These are phyloP conservation scores for Aspergillus sparsus DNA, from an alignment of 495 filamentous ascomycete genomes.

Conservation along the genomic window DNA sequence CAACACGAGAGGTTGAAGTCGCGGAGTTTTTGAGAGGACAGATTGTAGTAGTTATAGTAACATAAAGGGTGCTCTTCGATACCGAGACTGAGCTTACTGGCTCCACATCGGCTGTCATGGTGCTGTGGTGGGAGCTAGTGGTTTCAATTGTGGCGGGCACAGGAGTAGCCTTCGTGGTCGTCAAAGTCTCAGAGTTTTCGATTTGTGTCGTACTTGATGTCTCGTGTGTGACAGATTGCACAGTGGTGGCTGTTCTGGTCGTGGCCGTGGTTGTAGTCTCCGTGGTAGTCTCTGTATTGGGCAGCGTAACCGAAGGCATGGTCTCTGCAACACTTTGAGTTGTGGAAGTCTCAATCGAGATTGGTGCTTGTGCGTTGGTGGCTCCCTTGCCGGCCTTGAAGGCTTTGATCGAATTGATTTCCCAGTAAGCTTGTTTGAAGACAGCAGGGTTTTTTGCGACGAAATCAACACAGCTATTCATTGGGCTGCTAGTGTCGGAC, in stretches of 20 bases:
- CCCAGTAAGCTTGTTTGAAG: slow-evolving; percentile 69
- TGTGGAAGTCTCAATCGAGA: neutral
- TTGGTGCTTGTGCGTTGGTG: slow-evolving; percentile 11
- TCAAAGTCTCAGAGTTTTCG: too few species aligned
- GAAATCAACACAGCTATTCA: slow-evolving; percentile 59
- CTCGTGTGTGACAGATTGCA: neutral
- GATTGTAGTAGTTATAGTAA: slow-evolving; percentile 22
- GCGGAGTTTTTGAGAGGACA: slow-evolving; percentile 9
- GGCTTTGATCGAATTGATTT: slow-evolving; percentile 68
- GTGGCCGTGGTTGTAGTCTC: slow-evolving; percentile 6
- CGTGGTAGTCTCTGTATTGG: neutral
- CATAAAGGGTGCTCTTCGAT: slow-evolving; percentile 19
- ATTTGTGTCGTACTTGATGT: neutral
- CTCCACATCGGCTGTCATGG: slow-evolving; percentile 1
- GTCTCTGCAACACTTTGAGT: too few species aligned
- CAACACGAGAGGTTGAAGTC: slow-evolving; percentile 2
- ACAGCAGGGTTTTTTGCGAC: slow-evolving; percentile 63
- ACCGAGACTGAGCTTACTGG: slow-evolving; percentile 5
- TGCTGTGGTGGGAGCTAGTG: neutral
- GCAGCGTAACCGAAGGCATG: neutral
- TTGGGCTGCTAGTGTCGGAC: slow-evolving; percentile 37
- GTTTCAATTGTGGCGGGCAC: too few species aligned
- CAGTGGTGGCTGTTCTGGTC: too few species aligned
- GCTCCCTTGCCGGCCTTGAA: slow-evolving; percentile 43
- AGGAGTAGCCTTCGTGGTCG: too few species aligned